Evolutionary conservation across 257 asterid species (phyloP), one percentile per base, ranked within the genome.

Genomic region (Solanum gracilifrons): DNA sequence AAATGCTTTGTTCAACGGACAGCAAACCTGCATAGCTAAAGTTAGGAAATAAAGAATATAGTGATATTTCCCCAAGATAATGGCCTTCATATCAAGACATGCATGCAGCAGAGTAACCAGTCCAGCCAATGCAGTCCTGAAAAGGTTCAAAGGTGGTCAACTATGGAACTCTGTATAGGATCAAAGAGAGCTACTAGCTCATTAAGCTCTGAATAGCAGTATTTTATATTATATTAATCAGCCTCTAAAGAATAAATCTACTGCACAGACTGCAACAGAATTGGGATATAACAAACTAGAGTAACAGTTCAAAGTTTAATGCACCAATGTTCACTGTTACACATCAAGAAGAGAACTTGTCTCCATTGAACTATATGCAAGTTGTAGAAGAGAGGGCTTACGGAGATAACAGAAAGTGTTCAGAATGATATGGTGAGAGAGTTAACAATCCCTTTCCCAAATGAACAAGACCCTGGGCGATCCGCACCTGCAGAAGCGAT

Each of bases 381-480:
- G 20, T 48, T 80, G 73, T 51, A 74, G 60, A 33, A 33, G 41
- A 27, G 66, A 71, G 43, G 79, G 91, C 98, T 91, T 91, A 96
- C 98, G 99, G 99, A 31, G 99, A 95, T 85, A 95, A 29, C 64
- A 96, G 88, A 66, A 92, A 94, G 43, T 95, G 94, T 87, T 97
- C 99, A 60, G 98, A 95, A 88, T 97, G 99, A 88, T 93, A 95
- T 6, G 98, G 99, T 46, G 98, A 93, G 64, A 97, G 96, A 3
- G 99, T 95, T 90, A 97, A 84, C 90, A 97, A 87, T 64, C 99
- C 98, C 87, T 97, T 97, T 41, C 99, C 99, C 89, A 96, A 71
- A 89, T 96, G 99, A 43, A 94, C 98, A 86, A 97, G 96, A 85
- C 99, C 98, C 89, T 97, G 99, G 83, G 99, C 99, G 64, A 97